Conservation (phyloP, 108 stramenopile genomes). For the Cyclotella cryptica region DNA sequence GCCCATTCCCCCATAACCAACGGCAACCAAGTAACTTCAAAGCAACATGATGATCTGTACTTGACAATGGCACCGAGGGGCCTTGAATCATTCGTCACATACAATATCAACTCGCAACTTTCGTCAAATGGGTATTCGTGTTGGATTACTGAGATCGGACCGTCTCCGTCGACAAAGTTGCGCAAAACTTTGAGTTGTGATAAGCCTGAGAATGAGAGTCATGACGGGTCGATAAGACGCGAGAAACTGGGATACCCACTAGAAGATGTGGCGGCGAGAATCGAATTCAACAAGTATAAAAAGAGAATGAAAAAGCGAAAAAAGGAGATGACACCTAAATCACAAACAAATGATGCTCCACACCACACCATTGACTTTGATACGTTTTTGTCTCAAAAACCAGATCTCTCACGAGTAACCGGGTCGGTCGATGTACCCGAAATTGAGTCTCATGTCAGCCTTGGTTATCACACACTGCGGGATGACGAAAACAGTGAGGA, state of each 20-base stretch:
- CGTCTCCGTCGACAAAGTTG: slow-evolving; percentile 3
- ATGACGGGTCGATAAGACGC: not conserved
- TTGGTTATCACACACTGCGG: slow-evolving; percentile 13
- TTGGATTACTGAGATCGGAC: slow-evolving; percentile 13
- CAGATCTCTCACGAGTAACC: not conserved
- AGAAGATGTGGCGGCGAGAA: slow-evolving; percentile 6
- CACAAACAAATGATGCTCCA: not conserved
- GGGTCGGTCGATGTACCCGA: slow-evolving; percentile 5
- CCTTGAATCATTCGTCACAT: slow-evolving; percentile 16
- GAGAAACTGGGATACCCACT: not conserved
- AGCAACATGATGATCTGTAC: slow-evolving; percentile 10
- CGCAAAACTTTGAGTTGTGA: not conserved
- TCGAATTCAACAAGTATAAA: slow-evolving; percentile 13
- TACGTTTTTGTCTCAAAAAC: not conserved
- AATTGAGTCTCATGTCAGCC: slow-evolving; percentile 14
- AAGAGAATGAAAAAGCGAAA: slow-evolving; percentile 11
- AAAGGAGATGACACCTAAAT: slow-evolving; percentile 5
- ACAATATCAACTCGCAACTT: slow-evolving; percentile 5
- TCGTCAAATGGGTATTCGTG: slow-evolving; percentile 16
- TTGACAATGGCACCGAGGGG: slow-evolving; percentile 21
- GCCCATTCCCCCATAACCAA: no score
- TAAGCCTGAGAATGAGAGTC: not conserved
- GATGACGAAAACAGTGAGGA: no score
- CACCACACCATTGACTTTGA: not conserved
- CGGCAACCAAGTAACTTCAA: not conserved